Evolutionary conservation across 2,329 filamentous ascomycete species (phyloP), one percentile per base, ranked within the genome.

Genomic region (Penicillium rolfsii): DNA sequence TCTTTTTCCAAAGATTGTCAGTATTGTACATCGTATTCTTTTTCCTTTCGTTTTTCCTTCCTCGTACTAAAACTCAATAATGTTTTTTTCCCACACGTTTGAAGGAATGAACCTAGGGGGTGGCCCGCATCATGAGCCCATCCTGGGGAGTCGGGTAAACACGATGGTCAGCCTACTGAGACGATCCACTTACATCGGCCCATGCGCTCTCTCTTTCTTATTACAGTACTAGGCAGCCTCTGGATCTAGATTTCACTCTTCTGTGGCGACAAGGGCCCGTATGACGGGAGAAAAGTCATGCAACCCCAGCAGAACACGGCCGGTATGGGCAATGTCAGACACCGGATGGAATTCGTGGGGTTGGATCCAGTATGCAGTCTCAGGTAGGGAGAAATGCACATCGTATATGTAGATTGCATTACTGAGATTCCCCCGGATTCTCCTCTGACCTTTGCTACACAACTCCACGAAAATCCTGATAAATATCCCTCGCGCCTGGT

Each of bases 151-250:
- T 48, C 24, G 45, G 45, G 45, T 30, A 48, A 48, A 30, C 45
- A 30, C 45, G 26, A 48, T 16, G 45, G 45, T 3, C 26, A 48
- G 35, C 19, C 38, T 41, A 9, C 43, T 28, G 43, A 2, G 24
- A 28, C 24, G 45, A 48, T 48, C 45, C 45, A 48, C 45, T 48
- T 48, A 14, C 5, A 50, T 50, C 48, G 48, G 48, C 48, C 48
- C 48, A 50, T 50, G 30, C 28, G 30, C 28, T 14, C 46, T 33
- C 28, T 48, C 28, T 28, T 33, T 30, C 46, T 50, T 22, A 22
- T 22, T 22, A 22, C 19, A 22, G 19, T 22, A 22, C 28, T 22
- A 50, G 48, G n/a, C 28, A n/a, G 14, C 43, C 43, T 36, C 19
- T 49, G 28, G 16, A 22, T 33, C 16, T 19, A 30, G 48, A 22